A percentile compares a stretch with the other conserved stretches of the same genome.
Conservation (phyloP, 208 protist genomes). For the Trypanosoma scelopori region DNA sequence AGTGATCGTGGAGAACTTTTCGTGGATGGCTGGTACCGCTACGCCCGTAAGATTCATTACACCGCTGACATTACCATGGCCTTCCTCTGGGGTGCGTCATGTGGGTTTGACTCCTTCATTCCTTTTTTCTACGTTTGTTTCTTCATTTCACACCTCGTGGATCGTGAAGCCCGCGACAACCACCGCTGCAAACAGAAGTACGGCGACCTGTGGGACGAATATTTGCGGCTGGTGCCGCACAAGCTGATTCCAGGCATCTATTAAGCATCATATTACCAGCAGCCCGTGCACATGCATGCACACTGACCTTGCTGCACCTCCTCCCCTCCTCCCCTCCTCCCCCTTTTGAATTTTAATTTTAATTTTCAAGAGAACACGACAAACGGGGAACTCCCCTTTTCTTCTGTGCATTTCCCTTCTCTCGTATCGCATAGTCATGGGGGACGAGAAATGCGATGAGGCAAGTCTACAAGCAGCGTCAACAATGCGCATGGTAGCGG, state of each 20-base stretch:
- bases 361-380: too few species aligned
- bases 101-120: slow-evolving; percentile 88
- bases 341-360: too few species aligned
- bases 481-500: too few species aligned
- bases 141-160: slow-evolving; percentile 90
- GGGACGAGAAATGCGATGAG: too few species aligned
- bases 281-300: too few species aligned
- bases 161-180: slow-evolving; percentile 89
- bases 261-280: slow-evolving; percentile 37
- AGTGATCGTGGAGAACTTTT: slow-evolving; percentile 87
- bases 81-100: slow-evolving; percentile 89
- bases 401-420: too few species aligned
- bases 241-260: slow-evolving; percentile 95
- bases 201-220: slow-evolving; percentile 94
- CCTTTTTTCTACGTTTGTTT: slow-evolving; percentile 96
- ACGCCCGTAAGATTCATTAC: slow-evolving; percentile 95
- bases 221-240: slow-evolving; percentile 91
- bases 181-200: slow-evolving; percentile 90
- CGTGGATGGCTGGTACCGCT: slow-evolving; percentile 92
- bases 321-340: too few species aligned
- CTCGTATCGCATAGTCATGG: too few species aligned
- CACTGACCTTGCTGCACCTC: too few species aligned
- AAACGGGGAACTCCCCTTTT: too few species aligned
- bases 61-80: slow-evolving; percentile 92
- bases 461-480: too few species aligned